These are phyloP conservation scores for Aspergillus kassunensis DNA, from an alignment of 495 filamentous ascomycete genomes.

Conservation along the genomic window DNA sequence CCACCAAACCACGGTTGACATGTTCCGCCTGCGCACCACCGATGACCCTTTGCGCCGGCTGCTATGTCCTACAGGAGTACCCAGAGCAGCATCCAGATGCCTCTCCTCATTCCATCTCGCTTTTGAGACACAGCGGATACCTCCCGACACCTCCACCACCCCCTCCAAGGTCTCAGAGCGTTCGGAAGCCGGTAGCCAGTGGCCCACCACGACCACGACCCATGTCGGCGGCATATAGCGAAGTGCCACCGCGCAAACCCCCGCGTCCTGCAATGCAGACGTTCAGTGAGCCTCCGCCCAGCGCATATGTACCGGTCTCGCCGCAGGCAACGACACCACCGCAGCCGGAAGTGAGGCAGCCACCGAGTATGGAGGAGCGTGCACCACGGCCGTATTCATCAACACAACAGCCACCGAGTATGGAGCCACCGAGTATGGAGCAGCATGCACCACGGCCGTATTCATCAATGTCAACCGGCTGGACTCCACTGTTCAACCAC, in stretches of 20 bases:
- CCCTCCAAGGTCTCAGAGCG: not conserved
- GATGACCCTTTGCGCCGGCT: constrained; percentile 8
- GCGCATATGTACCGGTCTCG: not conserved
- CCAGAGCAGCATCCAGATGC: constrained; percentile 1
- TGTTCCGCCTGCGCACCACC: constrained; percentile 2
- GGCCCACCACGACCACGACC: not conserved
- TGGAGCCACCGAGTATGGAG: no score
- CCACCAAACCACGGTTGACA: not conserved
- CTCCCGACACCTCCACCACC: constrained; percentile 7
- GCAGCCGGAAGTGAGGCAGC: no score
- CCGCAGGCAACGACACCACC: not conserved
- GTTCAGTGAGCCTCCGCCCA: not conserved
- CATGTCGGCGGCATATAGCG: not conserved
- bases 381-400: no score
- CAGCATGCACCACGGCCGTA: no score
- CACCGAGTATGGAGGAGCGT: no score
- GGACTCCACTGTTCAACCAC: not conserved
- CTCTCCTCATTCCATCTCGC: not conserved
- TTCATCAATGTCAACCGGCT: not conserved
- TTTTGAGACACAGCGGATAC: constrained; percentile 2
- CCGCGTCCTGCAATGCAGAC: not conserved
- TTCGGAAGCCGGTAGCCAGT: not conserved
- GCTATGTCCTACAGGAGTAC: constrained; percentile 4
- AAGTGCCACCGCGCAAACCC: constrained; percentile 4
- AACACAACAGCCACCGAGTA: not conserved